Evolutionary conservation across 2,329 filamentous ascomycete genomes (phyloP).

Genomic region (Pezicula rhizophila): DNA sequence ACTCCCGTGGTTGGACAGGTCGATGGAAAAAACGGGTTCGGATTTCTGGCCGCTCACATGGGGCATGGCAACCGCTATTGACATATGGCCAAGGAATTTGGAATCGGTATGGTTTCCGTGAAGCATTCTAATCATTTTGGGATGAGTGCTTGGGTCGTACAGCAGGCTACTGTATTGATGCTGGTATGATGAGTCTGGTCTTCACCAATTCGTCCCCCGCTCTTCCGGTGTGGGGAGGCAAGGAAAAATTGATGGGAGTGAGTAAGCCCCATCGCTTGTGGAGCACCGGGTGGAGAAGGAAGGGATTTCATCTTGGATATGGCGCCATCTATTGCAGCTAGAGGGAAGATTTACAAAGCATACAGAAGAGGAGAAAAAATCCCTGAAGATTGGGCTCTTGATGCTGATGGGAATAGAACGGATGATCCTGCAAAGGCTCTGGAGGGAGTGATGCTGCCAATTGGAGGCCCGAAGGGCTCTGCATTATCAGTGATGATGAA

Average conservation of each 20-base stretch:
- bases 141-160: conserved; percentile 76
- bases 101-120: conserved; percentile 71
- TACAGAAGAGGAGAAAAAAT: conserved; percentile 62
- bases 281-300: conserved; percentile 59
- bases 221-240: conserved; percentile 29
- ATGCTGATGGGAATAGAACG: conserved; percentile 61
- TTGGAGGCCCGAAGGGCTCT: conserved; percentile 79
- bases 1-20: conserved; percentile 65
- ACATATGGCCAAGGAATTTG: conserved; percentile 59
- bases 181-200: conserved; percentile 52
- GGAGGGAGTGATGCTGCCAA: conserved; percentile 75
- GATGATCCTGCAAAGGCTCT: conserved; percentile 67
- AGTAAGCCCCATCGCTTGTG: conserved; percentile 42
- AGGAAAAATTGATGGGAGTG: conserved; percentile 27
- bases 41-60: conserved; percentile 61
- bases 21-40: conserved; percentile 66
- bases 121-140: conserved; percentile 79
- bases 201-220: conserved; percentile 30
- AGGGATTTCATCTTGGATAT: conserved; percentile 70
- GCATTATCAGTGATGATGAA: conserved; percentile 82
- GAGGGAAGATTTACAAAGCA: conserved; percentile 71
- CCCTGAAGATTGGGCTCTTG: conserved; percentile 69
- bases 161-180: conserved; percentile 68
- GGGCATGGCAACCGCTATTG: conserved; percentile 63
- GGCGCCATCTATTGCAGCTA: conserved; percentile 62